Percentiles rank a stretch among this genome's conserved stretches.
Conservation (phyloP, 2,329 filamentous ascomycete genomes). For the Xylaria sp. region DNA sequence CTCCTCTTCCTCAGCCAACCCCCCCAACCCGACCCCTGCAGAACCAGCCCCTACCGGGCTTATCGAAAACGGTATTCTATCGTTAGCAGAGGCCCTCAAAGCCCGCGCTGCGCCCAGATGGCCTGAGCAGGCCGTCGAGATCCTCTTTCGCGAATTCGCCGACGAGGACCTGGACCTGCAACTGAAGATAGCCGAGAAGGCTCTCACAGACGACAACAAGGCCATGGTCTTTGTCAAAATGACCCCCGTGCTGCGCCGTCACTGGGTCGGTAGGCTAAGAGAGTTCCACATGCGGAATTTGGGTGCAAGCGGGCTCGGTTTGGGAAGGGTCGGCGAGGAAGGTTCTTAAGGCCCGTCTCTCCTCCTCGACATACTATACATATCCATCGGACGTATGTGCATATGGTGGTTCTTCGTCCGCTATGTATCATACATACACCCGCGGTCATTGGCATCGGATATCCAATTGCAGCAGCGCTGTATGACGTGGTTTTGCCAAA, state of each 20-base stretch:
- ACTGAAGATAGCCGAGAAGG: conserved; percentile 67
- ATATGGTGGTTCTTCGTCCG: neutral
- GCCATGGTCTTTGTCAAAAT: conserved; percentile 72
- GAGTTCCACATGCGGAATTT: conserved; percentile 56
- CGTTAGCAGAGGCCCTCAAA: conserved; percentile 55
- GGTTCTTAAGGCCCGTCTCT: conserved; percentile 18
- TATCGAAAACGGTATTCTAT: conserved; percentile 52
- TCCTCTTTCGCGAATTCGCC: conserved; percentile 68
- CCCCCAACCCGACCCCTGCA: conserved; percentile 37
- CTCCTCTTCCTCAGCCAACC: conserved; percentile 18
- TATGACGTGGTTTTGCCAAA: neutral
- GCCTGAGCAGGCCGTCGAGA: conserved; percentile 67
- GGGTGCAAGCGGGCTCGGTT: conserved; percentile 46
- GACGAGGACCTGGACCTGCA: conserved; percentile 68
- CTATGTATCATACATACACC: neutral
- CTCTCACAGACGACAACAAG: conserved; percentile 67
- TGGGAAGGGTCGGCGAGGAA: conserved; percentile 46
- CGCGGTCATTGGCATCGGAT: neutral
- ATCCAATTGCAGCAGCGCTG: neutral
- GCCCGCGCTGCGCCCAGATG: conserved; percentile 56
- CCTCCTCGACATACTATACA: neutral
- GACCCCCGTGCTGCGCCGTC: conserved; percentile 60
- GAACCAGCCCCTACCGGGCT: conserved; percentile 38
- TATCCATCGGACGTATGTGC: neutral
- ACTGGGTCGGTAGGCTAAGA: conserved; percentile 65